Base-by-base conservation (phyloP, 768 basidiomycete species). In the Leucosporidium creatinivorum region DNA sequence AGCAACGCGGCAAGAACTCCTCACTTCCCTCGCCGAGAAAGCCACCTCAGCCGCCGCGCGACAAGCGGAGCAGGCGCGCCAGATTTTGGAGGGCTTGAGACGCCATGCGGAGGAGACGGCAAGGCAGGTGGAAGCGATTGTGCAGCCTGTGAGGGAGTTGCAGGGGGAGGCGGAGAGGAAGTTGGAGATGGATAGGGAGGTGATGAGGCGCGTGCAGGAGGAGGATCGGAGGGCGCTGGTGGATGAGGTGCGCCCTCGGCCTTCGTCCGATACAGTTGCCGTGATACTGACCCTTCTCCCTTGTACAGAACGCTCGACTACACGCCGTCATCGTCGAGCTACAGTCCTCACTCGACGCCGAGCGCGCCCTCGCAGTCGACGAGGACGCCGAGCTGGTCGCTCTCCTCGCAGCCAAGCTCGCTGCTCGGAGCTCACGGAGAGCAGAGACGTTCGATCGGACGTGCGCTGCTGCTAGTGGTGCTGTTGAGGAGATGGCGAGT, bases 161-260 rank as follows among this genome's bases (percentile, higher is more conserved):
- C 44, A 23, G 26, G 44, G 18, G 1, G 28, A 60, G 47, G 10
- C 47, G 28, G 28, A 7, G 26, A 18, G 15, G 26, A 25, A 12
- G 17, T 30, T 48, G 9, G 47, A 15, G 28, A 44, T 31, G 47
- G 59, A 48, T 49, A 23, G 21, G 47, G 28, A 26, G 25, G 6
- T 6, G 12, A 48, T 55, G 39, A 36, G 12, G 4, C 23, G 12
- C 0, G 30, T 2, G 18, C 23, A 47, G 23, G 55, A 25, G 7
- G 25, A n/a, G 10, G 52, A 72, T 50, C 68, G 65, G 31, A n/a
- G 28, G 1, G 59, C 28, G 12, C 47, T 68, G 17, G 49, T 44
- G n/a, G 4, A 25, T 8, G 25, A 63, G 52, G 48, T 68, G n/a
- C 2, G 63, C n/a, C n/a, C n/a, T n/a, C n/a, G n/a, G n/a, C n/a